Conservation (phyloP, 352 stramenopile genomes). For the Phytophthora crassamura region DNA sequence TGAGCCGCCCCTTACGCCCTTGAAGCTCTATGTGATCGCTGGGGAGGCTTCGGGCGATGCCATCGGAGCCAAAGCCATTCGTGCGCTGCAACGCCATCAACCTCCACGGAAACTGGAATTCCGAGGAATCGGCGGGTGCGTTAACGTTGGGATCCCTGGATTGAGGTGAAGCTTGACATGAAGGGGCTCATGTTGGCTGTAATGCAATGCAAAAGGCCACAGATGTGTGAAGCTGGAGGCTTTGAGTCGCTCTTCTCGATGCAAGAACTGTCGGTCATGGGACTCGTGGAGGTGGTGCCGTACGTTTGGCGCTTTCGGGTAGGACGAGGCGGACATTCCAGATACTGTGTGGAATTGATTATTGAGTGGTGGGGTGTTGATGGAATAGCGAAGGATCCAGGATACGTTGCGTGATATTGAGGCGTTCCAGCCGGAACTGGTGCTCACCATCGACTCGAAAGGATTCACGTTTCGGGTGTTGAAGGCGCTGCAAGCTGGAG, state of each 20-base stretch:
- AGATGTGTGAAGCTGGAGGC: slow-evolving; percentile 51
- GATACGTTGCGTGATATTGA: slow-evolving; percentile 68
- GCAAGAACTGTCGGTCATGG: slow-evolving; percentile 78
- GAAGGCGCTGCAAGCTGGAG: slow-evolving; percentile 37
- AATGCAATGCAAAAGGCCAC: slow-evolving; percentile 37
- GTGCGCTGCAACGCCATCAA: slow-evolving; percentile 43
- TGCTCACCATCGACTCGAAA: slow-evolving; percentile 85
- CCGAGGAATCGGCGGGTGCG: slow-evolving; percentile 68
- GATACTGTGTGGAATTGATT: not conserved
- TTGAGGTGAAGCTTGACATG: not conserved
- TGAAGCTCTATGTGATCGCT: slow-evolving; percentile 71
- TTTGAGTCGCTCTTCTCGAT: slow-evolving; percentile 79
- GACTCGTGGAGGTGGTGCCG: slow-evolving; percentile 71
- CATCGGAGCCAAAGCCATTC: slow-evolving; percentile 79
- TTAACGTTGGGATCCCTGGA: not conserved
- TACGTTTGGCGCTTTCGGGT: slow-evolving; percentile 60
- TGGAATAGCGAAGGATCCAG: slow-evolving; percentile 44
- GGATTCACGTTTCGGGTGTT: slow-evolving; percentile 77
- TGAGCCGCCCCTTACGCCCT: not conserved
- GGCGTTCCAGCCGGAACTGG: slow-evolving; percentile 54
- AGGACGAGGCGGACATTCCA: slow-evolving; percentile 1
- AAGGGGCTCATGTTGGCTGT: not conserved
- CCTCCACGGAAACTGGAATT: slow-evolving; percentile 39
- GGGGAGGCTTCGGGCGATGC: slow-evolving; percentile 78
- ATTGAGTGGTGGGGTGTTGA: slow-evolving; percentile 3